Conservation (phyloP, 495 filamentous ascomycete species). For the Neurospora sp. region DNA sequence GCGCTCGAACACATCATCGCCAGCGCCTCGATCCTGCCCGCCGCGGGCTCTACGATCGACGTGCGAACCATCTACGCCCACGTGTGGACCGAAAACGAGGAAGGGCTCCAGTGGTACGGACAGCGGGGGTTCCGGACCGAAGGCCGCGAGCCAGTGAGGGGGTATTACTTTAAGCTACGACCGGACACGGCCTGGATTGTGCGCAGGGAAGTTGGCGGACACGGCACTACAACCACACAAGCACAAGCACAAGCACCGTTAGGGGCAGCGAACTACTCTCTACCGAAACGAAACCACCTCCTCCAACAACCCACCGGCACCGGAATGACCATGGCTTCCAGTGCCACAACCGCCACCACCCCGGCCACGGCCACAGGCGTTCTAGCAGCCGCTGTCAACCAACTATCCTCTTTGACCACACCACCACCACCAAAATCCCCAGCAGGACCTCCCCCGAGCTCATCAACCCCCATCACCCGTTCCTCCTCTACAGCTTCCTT, state of each 20-base stretch:
- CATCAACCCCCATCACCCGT: not conserved
- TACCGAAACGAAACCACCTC: not conserved
- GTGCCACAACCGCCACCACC: not conserved
- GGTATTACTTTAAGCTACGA: slow-evolving; percentile 78
- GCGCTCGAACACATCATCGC: slow-evolving; percentile 51
- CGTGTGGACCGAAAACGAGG: slow-evolving; percentile 87
- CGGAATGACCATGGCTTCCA: not conserved
- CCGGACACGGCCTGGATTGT: slow-evolving; percentile 75
- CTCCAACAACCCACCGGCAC: not conserved
- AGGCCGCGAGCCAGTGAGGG: slow-evolving; percentile 43
- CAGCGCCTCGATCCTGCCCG: slow-evolving; percentile 24
- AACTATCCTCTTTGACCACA: not conserved
- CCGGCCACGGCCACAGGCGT: not conserved
- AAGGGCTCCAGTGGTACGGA: slow-evolving; percentile 77
- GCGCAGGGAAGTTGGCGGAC: slow-evolving; percentile 28
- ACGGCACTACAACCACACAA: not conserved
- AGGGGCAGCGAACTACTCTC: not conserved
- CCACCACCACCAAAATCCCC: not conserved
- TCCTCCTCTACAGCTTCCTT: not conserved
- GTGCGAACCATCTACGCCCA: slow-evolving; percentile 63
- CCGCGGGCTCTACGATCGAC: slow-evolving; percentile 31
- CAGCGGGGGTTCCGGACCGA: slow-evolving; percentile 61
- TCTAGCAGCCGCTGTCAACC: slow-evolving; percentile 4
- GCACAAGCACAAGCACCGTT: not conserved
- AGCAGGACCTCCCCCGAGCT: not conserved